phyloP scores from a whole-genome alignment of 1,284 basidiomycete genomes.

The Naganishia sp. region DNA sequence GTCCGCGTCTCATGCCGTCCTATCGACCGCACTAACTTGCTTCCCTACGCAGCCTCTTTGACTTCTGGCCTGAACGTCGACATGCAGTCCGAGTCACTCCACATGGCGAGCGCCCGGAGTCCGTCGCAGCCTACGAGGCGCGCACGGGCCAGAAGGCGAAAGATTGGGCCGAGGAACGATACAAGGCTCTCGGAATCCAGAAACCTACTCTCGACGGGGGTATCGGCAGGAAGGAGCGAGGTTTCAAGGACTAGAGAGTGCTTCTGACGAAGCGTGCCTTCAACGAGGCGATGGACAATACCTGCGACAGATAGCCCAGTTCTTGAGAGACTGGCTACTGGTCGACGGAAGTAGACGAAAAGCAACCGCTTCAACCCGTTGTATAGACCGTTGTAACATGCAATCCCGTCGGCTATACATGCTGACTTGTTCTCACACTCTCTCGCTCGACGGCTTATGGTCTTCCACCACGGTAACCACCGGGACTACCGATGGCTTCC shows the following conservation, averaged over 20 bases:
- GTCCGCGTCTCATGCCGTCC: conserved; percentile 64
- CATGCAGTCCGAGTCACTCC: conserved; percentile 80
- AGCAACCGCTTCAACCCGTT: conserved; percentile 21
- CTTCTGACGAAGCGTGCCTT: background rate
- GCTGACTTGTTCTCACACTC: too few species aligned
- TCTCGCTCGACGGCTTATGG: too few species aligned
- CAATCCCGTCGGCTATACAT: too few species aligned
- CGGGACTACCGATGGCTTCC: too few species aligned
- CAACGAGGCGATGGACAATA: conserved; percentile 23
- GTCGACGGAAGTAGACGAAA: background rate
- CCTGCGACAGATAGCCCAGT: background rate
- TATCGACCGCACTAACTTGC: conserved; percentile 1
- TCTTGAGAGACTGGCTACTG: background rate
- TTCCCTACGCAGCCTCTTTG: conserved; percentile 54
- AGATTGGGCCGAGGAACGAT: conserved; percentile 51
- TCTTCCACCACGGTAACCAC: too few species aligned
- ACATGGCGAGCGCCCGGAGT: conserved; percentile 71
- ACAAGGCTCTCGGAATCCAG: conserved; percentile 43
- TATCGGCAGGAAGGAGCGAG: conserved; percentile 42
- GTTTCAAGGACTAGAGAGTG: conserved; percentile 47
- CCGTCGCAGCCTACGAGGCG: conserved; percentile 72
- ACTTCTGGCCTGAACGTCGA: conserved; percentile 71
- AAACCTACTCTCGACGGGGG: conserved; percentile 45
- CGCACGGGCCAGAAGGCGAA: conserved; percentile 49
- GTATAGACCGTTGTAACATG: conserved; percentile 12